Evolutionary conservation across 805 yeast genomes (phyloP), one percentile per base, ranked within the genome.

Genomic region (Schwanniomyces pseudopolymorphus): DNA sequence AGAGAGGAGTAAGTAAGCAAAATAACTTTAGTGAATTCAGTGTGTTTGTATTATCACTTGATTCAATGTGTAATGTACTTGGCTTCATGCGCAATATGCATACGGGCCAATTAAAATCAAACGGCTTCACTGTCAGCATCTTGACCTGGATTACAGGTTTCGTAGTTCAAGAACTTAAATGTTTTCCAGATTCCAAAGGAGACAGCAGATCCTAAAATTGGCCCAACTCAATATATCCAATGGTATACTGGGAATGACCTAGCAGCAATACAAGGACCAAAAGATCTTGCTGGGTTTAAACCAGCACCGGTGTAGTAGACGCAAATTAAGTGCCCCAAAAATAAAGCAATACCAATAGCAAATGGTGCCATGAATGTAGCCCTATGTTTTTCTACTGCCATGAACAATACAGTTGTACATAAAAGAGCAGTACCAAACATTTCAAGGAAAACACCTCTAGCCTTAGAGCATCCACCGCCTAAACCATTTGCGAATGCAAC

Each of bases 191-290:
- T 39, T 17, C 33, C 43, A 22, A 36, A 41, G n/a, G 95, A 84
- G 55, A 88, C 63, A 46, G 77, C 50, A 9, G 91, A 70, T 53
- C 96, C 96, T 48, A 86, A 61, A 45, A 83, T 57, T 50, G 96
- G 96, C 45, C 96, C 96, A 47, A 89, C 81, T 94, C 95, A 88
- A 78, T 89, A 89, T 54, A 89, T 88, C 96, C 95, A 89, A 77
- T 83, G 89, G 72, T 89, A 89, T 60, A 59, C 64, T 28, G 96
- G 95, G 84, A 89, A 89, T 19, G 80, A 74, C 47, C 66, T 74
- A 45, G 79, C 78, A 49, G 90, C 95, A 50, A 88, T 73, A 63
- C 84, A 79, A 44, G 96, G 95, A 61, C 96, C 96, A 47, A 89
- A 79, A 27, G 88, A 74, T 76, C 96, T 83, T 39, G 96, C 96